A percentile compares a stretch with the other conserved stretches of the same genome.
These are phyloP conservation scores for Tolypocladium guangdongense DNA, from an alignment of 2,329 filamentous ascomycete genomes.

Conservation along the genomic window DNA sequence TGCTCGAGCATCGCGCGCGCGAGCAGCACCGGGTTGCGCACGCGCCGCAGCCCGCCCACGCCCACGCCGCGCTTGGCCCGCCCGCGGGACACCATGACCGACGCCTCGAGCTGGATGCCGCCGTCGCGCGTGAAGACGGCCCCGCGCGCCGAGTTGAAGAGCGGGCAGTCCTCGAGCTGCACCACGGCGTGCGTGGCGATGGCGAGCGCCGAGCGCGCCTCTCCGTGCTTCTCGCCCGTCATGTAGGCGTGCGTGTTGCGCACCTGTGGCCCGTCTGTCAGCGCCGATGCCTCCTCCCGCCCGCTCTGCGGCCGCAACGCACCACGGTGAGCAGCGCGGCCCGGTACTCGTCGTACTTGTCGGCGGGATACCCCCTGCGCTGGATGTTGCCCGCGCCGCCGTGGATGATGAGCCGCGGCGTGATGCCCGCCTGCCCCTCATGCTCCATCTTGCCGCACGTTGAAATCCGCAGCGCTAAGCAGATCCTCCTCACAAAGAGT, in stretches of 20 bases:
- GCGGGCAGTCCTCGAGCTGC: constrained; percentile 64
- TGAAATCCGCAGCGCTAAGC: not conserved
- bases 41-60: constrained; percentile 58
- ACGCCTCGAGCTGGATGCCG: constrained; percentile 76
- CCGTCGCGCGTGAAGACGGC: constrained; percentile 80
- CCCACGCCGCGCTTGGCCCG: constrained; percentile 67
- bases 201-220: constrained; percentile 52
- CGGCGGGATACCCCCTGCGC: constrained; percentile 44
- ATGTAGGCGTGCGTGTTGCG: constrained; percentile 36
- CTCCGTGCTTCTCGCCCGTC: constrained; percentile 14
- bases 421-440: constrained; percentile 19
- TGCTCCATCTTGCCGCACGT: constrained; percentile 27
- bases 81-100: constrained; percentile 70
- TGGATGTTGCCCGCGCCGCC: constrained; percentile 63
- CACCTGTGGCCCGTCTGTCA: constrained; percentile 25
- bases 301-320: constrained; percentile 4
- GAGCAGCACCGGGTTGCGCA: constrained; percentile 71
- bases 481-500: not conserved
- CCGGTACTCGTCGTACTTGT: constrained; percentile 48
- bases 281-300: not conserved
- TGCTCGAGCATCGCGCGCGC: constrained; percentile 60
- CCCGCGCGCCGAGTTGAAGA: constrained; percentile 78
- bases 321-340: constrained; percentile 52
- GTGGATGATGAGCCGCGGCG: constrained; percentile 57
- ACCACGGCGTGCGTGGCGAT: constrained; percentile 65